phyloP scores from a whole-genome alignment of 106 monocot genomes.

The Acorus gramineus region DNA sequence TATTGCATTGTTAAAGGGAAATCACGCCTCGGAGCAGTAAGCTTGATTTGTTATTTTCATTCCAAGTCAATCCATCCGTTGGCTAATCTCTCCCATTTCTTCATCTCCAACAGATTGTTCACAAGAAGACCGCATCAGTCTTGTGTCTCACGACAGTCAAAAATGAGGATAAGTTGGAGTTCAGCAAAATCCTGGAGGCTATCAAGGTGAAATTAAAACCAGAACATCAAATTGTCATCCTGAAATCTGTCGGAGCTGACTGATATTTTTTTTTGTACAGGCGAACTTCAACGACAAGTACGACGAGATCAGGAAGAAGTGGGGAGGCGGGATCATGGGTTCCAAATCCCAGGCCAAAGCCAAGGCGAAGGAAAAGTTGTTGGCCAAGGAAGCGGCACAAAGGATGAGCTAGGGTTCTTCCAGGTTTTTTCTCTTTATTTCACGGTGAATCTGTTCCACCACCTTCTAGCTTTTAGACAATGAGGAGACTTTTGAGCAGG shows the following conservation, averaged over 20 bases:
- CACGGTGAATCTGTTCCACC: no score
- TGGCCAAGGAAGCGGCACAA: constrained; percentile 86
- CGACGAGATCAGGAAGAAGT: constrained; percentile 82
- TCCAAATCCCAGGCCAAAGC: constrained; percentile 85
- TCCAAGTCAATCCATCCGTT: background rate
- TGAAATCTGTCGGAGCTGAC: background rate
- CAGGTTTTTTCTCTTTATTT: no score
- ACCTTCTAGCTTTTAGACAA: no score
- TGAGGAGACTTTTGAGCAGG: no score
- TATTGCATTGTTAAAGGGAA: constrained; percentile 75
- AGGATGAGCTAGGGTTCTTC: constrained; percentile 55
- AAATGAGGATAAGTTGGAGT: constrained; percentile 24
- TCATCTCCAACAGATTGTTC: constrained; percentile 23
- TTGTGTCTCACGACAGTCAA: constrained; percentile 23
- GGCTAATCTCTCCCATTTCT: no score
- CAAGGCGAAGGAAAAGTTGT: constrained; percentile 58
- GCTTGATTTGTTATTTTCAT: background rate
- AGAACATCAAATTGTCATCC: background rate
- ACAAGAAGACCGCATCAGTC: constrained; percentile 42
- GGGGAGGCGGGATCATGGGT: constrained; percentile 94
- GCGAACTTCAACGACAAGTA: constrained; percentile 90
- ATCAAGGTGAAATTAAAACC: constrained; percentile 9
- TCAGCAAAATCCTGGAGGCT: constrained; percentile 26
- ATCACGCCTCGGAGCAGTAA: constrained; percentile 48
- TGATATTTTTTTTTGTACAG: constrained; percentile 17